Conservation (phyloP, 1,284 basidiomycete species). For the Ustilago vetiveriae region DNA sequence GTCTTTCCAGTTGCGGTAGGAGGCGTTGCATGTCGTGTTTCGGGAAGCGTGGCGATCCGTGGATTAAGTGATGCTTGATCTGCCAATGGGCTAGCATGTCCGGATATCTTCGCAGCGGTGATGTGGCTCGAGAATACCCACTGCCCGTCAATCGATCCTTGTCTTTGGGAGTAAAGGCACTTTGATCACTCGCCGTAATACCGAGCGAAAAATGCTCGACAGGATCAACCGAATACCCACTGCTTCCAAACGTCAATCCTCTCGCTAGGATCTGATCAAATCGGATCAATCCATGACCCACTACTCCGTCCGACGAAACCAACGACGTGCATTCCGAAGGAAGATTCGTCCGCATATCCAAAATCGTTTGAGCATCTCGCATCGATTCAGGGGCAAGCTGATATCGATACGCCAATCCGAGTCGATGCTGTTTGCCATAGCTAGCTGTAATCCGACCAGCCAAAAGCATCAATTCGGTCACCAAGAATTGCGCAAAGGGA, state of each 20-base stretch:
- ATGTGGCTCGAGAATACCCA: constrained; percentile 82
- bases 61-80: constrained; percentile 78
- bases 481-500: constrained; percentile 68
- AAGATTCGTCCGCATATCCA: constrained; percentile 58
- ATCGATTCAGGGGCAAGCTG: constrained; percentile 67
- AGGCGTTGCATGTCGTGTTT: constrained; percentile 8
- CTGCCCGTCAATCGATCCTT: constrained; percentile 22
- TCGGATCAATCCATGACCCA: constrained; percentile 33
- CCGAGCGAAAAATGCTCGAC: constrained; percentile 79
- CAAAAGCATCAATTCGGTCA: constrained; percentile 85
- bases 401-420: constrained; percentile 77
- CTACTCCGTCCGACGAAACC: not conserved
- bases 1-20: constrained; percentile 44
- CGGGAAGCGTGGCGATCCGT: constrained; percentile 5
- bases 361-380: constrained; percentile 55
- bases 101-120: constrained; percentile 83
- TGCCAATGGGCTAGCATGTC: constrained; percentile 94
- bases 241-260: constrained; percentile 15
- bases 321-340: constrained; percentile 30
- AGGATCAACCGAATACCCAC: constrained; percentile 65
- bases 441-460: constrained; percentile 81
- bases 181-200: constrained; percentile 70
- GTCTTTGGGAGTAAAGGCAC: not conserved
- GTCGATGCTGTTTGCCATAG: constrained; percentile 74
- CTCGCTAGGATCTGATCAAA: constrained; percentile 25